Evolutionary conservation across 179 eudicot species (phyloP).

Genomic region (Amaranthus tricolor): DNA sequence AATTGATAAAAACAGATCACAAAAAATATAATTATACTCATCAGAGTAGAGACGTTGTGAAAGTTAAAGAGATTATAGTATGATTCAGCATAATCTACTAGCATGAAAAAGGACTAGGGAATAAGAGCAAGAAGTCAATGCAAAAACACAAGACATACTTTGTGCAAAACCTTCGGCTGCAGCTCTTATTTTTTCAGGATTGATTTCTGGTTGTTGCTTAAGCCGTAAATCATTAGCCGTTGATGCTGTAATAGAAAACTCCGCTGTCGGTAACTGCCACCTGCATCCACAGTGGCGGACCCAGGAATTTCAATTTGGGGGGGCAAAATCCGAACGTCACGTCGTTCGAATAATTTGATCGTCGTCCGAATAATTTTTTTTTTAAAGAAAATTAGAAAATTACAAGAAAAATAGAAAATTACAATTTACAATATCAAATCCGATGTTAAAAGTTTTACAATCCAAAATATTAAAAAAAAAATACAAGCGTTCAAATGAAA

Average conservation of each 20-base stretch:
- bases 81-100: not conserved
- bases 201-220: slow-evolving; percentile 45
- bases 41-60: not conserved
- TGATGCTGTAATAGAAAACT: slow-evolving; percentile 56
- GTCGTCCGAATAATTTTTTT: no score
- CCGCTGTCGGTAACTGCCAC: slow-evolving; percentile 68
- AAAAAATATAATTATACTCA: not conserved
- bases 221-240: slow-evolving; percentile 84
- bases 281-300: no score
- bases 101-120: not conserved
- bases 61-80: not conserved
- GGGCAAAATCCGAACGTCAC: no score
- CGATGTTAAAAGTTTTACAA: no score
- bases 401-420: no score
- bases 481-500: no score
- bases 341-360: no score
- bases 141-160: slow-evolving; percentile 38
- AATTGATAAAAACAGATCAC: not conserved
- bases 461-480: no score
- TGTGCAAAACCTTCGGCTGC: slow-evolving; percentile 72
- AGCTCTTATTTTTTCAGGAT: slow-evolving; percentile 76
- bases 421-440: no score
- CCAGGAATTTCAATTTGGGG: no score
- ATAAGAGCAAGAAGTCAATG: not conserved
- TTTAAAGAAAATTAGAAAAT: no score